Percentiles rank a stretch among this genome's conserved stretches.
Conservation (phyloP, 208 protist species). For the Acanthamoeba royreba region DNA sequence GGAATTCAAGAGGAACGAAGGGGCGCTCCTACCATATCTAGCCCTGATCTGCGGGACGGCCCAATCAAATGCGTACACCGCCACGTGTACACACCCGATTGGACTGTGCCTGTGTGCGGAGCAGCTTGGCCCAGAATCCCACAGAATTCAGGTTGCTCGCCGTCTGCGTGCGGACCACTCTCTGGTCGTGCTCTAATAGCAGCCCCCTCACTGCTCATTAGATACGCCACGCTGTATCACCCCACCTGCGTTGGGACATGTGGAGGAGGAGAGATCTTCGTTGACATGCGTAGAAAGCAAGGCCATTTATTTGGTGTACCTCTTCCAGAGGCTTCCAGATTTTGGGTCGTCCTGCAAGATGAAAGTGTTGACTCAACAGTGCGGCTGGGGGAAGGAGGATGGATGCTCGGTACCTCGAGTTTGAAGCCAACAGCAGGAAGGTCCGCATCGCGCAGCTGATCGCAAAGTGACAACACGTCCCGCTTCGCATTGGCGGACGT, state of each 20-base stretch:
- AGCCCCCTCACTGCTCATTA: not conserved
- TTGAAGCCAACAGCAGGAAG: not conserved
- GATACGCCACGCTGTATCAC: not conserved
- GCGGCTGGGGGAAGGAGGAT: not conserved
- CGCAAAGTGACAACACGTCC: conserved; percentile 13
- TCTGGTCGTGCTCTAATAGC: not conserved
- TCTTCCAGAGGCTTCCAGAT: not conserved
- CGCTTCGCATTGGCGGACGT: not conserved
- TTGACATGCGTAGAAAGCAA: not conserved
- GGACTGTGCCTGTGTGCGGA: not conserved
- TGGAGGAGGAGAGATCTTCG: not conserved
- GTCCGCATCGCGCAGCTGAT: not conserved
- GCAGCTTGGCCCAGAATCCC: not conserved
- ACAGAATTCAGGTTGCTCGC: not conserved
- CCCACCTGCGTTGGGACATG: no score
- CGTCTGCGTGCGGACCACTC: not conserved
- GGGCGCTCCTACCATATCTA: not conserved
- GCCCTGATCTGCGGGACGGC: not conserved
- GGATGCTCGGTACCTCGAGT: not conserved
- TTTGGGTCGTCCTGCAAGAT: not conserved
- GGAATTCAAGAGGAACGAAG: not conserved
- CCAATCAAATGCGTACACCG: not conserved
- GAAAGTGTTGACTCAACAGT: not conserved
- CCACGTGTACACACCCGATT: not conserved
- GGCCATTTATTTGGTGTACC: not conserved